phyloP scores from a whole-genome alignment of 164 flowering plant species.

The Vitis labrusca region DNA sequence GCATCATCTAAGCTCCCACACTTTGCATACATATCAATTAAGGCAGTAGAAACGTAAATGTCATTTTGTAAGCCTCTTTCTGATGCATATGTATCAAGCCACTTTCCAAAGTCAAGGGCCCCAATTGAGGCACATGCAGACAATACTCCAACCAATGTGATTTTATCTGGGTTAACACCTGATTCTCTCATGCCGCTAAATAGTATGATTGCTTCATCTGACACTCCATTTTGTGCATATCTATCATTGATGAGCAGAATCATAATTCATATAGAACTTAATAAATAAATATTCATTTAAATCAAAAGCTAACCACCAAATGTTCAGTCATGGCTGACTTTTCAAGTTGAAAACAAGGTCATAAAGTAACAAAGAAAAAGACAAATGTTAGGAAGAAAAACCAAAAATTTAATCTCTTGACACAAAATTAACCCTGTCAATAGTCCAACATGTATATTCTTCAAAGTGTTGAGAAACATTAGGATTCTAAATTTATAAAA shows the following conservation, averaged over 20 bases:
- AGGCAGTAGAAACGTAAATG: conserved; percentile 47
- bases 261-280: background rate
- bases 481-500: no score
- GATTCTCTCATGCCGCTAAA: conserved; percentile 41
- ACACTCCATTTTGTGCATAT: conserved; percentile 58
- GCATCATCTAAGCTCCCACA: conserved; percentile 52
- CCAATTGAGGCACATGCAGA: conserved; percentile 63
- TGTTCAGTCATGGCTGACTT: no score
- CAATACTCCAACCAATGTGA: conserved; percentile 45
- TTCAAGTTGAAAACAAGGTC: no score
- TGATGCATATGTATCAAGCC: conserved; percentile 46
- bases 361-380: no score
- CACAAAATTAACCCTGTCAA: no score
- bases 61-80: conserved; percentile 32
- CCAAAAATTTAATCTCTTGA: no score
- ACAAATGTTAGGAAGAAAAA: no score
- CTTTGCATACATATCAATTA: conserved; percentile 59
- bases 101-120: conserved; percentile 52
- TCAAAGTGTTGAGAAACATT: no score
- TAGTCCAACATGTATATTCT: no score
- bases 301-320: background rate
- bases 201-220: conserved; percentile 50
- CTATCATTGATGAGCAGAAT: conserved; percentile 17
- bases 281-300: background rate
- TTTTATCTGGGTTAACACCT: conserved; percentile 33